These are phyloP conservation scores for Teratosphaeria gauchensis DNA, from an alignment of 2,329 filamentous ascomycete species.

Conservation along the genomic window DNA sequence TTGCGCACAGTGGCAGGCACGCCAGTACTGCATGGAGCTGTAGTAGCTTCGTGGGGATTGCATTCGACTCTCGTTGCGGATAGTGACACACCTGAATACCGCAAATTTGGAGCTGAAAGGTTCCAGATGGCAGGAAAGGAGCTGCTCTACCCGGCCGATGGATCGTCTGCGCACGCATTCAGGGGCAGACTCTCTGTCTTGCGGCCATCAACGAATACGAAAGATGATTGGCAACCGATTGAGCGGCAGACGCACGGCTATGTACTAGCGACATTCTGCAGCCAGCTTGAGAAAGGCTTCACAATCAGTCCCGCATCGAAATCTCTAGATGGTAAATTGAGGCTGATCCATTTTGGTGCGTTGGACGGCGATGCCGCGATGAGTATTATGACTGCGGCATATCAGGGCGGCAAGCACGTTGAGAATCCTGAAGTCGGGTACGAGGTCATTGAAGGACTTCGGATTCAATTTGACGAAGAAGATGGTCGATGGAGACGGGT, in stretches of 20 bases:
- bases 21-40: conserved; percentile 51
- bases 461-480: conserved; percentile 56
- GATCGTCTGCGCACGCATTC: conserved; percentile 47
- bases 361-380: conserved; percentile 57
- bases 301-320: conserved; percentile 65
- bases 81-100: conserved; percentile 75
- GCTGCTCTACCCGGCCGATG: conserved; percentile 52
- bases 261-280: conserved; percentile 64
- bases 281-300: conserved; percentile 72
- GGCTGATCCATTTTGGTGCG: conserved; percentile 66
- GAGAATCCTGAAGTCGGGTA: conserved; percentile 55
- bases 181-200: conserved; percentile 42
- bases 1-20: conserved; percentile 23
- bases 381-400: conserved; percentile 62
- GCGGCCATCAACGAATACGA: conserved; percentile 9
- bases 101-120: conserved; percentile 63
- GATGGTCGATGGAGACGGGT: conserved; percentile 72
- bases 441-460: conserved; percentile 56
- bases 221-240: conserved; percentile 25
- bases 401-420: conserved; percentile 48
- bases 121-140: conserved; percentile 79
- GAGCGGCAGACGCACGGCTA: conserved; percentile 56
- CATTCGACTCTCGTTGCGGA: conserved; percentile 84
- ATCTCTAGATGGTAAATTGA: conserved; percentile 61
- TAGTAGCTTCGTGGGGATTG: conserved; percentile 83